These are phyloP conservation scores for Ascochyta lentis DNA, from an alignment of 2,329 filamentous ascomycete genomes.

Conservation along the genomic window DNA sequence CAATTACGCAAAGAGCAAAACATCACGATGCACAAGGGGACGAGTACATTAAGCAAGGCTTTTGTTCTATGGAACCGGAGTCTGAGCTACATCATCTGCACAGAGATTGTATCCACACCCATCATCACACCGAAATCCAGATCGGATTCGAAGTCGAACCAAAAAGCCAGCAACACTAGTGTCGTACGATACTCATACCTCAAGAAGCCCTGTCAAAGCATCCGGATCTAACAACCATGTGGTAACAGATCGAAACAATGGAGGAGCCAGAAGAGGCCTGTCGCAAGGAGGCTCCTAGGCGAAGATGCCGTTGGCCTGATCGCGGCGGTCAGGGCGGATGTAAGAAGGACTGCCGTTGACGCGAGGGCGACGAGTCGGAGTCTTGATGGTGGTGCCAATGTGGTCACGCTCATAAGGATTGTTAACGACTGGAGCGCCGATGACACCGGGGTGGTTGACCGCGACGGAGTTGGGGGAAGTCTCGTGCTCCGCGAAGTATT, in stretches of 20 bases:
- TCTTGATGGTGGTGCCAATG: constrained; percentile 9
- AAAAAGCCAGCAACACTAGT: constrained; percentile 17
- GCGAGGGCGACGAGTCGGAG: constrained; percentile 20
- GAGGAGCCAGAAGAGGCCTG: constrained; percentile 4
- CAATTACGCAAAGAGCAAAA: background rate
- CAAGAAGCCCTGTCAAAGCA: constrained; percentile 18
- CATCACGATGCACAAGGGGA: constrained; percentile 15
- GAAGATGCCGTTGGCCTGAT: constrained; percentile 18
- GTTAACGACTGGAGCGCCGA: constrained; percentile 25
- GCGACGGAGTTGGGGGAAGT: constrained; percentile 12
- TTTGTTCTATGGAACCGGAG: constrained; percentile 17
- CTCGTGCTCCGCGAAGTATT: constrained; percentile 27
- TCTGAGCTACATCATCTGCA: constrained; percentile 20
- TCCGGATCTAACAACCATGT: constrained; percentile 22
- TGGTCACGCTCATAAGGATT: constrained; percentile 12
- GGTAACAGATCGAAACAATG: constrained; percentile 21
- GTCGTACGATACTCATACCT: constrained; percentile 15
- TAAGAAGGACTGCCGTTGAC: constrained; percentile 12
- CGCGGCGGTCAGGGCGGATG: constrained; percentile 12
- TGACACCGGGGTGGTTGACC: constrained; percentile 29
- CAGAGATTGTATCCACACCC: constrained; percentile 29
- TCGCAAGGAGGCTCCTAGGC: constrained; percentile 17
- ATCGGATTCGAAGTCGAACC: constrained; percentile 15
- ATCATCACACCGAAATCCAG: constrained; percentile 23
- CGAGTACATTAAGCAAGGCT: constrained; percentile 23